Conservation (phyloP, 768 basidiomycete species). For the Neoboletus brunneissimus region DNA sequence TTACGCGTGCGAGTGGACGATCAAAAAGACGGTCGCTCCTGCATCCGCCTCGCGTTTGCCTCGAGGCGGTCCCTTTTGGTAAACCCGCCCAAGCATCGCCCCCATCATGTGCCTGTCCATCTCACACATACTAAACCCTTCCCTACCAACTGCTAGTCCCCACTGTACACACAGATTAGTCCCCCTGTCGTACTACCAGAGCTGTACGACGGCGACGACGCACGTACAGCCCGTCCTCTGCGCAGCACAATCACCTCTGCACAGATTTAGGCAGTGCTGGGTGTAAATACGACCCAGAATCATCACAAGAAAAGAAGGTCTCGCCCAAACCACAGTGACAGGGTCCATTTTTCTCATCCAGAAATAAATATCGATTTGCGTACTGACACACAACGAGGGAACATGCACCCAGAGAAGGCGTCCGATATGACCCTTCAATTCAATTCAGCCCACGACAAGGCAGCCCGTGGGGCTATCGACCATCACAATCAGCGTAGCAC, state of each 20-base stretch:
- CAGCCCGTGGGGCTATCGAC: background rate
- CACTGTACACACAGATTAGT: too few species aligned
- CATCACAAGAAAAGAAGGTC: constrained; percentile 10
- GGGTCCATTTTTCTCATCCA: constrained; percentile 16
- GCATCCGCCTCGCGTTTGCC: constrained; percentile 22
- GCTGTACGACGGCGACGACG: background rate
- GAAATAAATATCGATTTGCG: constrained; percentile 2
- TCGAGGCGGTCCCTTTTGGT: constrained; percentile 24
- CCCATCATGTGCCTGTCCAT: background rate
- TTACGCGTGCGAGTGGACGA: constrained; percentile 1
- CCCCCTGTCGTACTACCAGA: too few species aligned
- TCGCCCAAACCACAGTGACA: background rate
- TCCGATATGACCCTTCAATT: background rate
- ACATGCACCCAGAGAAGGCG: constrained; percentile 2
- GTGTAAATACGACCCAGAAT: background rate
- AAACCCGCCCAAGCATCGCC: constrained; percentile 2
- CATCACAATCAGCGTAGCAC: background rate
- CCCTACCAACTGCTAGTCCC: background rate
- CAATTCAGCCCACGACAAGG: background rate
- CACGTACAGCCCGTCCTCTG: background rate
- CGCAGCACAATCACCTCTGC: background rate
- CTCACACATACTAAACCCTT: background rate
- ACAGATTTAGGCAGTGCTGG: background rate
- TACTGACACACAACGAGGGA: background rate
- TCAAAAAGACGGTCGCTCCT: background rate